Conservation (phyloP, 164 flowering plant genomes). For the Kingdonia uniflora region DNA sequence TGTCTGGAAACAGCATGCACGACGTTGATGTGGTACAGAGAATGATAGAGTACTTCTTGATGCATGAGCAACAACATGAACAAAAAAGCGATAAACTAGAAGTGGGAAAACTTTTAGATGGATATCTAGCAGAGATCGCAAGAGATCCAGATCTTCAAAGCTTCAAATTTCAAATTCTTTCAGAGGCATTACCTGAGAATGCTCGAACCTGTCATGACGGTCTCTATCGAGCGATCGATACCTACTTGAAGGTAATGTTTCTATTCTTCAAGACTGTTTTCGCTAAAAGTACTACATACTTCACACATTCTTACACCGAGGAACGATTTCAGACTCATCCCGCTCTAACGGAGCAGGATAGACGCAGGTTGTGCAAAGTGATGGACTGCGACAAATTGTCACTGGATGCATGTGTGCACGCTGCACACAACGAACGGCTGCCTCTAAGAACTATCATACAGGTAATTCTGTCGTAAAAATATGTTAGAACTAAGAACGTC, state of each 20-base stretch:
- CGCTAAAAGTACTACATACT: background rate
- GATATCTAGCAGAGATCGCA: conserved; percentile 73
- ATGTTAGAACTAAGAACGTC: too few species aligned
- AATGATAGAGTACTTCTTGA: conserved; percentile 59
- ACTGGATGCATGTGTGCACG: conserved; percentile 78
- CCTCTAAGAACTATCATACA: conserved; percentile 67
- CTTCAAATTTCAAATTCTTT: conserved; percentile 55
- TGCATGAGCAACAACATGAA: conserved; percentile 53
- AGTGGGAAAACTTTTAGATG: conserved; percentile 60
- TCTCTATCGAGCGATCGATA: conserved; percentile 81
- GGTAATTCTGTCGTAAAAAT: conserved; percentile 24
- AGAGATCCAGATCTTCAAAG: conserved; percentile 56
- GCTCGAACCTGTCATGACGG: conserved; percentile 73
- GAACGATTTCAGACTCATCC: conserved; percentile 51
- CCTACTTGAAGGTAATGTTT: conserved; percentile 60
- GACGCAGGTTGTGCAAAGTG: conserved; percentile 57
- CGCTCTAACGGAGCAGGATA: conserved; percentile 52
- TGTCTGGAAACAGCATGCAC: conserved; percentile 38
- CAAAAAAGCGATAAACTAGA: conserved; percentile 22
- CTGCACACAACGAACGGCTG: conserved; percentile 83
- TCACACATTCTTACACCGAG: background rate
- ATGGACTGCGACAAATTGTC: conserved; percentile 76
- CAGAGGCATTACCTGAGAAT: conserved; percentile 51
- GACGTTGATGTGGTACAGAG: conserved; percentile 57
- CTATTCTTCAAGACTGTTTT: background rate